Percentiles rank a stretch among this genome's conserved stretches.
Evolutionary conservation across 2,329 filamentous ascomycete species (phyloP).

Genomic region (Alternaria arbusti): DNA sequence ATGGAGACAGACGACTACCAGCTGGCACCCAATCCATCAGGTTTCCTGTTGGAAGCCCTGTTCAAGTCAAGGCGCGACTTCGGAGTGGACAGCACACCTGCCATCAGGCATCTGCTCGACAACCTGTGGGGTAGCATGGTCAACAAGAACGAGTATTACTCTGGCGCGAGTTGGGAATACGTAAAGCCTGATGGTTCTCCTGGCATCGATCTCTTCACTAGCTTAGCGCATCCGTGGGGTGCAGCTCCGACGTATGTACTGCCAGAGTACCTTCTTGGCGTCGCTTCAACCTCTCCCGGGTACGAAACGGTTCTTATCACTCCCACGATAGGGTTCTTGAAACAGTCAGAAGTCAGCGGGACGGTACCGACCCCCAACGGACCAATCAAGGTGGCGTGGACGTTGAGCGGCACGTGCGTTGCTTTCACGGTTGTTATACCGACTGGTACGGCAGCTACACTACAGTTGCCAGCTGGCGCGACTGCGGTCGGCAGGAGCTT

Average conservation of each 20-base stretch:
- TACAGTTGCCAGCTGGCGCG: not conserved
- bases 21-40: conserved; percentile 54
- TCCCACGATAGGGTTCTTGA: not conserved
- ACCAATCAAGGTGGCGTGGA: not conserved
- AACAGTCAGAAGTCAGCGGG: not conserved
- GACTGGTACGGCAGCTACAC: not conserved
- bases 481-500: not conserved
- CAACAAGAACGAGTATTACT: conserved; percentile 41
- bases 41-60: conserved; percentile 52
- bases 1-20: conserved; percentile 18
- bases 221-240: conserved; percentile 54
- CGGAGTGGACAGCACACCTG: conserved; percentile 4
- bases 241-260: conserved; percentile 55
- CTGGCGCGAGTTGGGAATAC: conserved; percentile 57
- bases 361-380: conserved; percentile 1
- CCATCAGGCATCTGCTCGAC: conserved; percentile 42
- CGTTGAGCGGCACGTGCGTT: not conserved
- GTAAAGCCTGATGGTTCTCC: conserved; percentile 49
- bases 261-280: conserved; percentile 24
- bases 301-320: conserved; percentile 12
- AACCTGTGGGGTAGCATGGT: conserved; percentile 54
- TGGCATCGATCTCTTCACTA: conserved; percentile 53
- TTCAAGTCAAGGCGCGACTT: conserved; percentile 30
- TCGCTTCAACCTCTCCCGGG: conserved; percentile 11
- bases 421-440: not conserved